Evolutionary conservation across 371 early-diverging fungal genomes (phyloP), one percentile per base, ranked within the genome.

Genomic region (Zopfochytrium polystomum): DNA sequence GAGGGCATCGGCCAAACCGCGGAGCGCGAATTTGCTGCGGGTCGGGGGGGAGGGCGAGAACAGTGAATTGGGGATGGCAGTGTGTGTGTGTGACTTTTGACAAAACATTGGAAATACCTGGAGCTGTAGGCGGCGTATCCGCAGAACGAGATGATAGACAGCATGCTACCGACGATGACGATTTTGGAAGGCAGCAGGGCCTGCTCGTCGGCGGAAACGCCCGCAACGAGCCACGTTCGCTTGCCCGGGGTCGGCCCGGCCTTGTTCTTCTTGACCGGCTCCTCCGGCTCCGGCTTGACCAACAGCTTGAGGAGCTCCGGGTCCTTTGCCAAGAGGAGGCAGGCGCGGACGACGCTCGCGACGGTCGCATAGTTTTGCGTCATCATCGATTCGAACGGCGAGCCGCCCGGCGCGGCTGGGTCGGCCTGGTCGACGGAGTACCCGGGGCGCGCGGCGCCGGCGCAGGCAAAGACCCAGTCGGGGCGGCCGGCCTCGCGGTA

Each of bases 81-180:
- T 34, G 5, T 38, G 66, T n/a, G n/a, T n/a, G n/a, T n/a, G n/a
- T 7, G 38, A 38, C 7, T 18, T 11, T 18, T 18, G 18, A 11
- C 38, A 38, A 11, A 38, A 18, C 38, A 11, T 7, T 11, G 11
- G 11, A 42, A 35, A 13, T 38, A 72, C 72, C 72, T 73, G 2
- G 70, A 71, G 29, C 60, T 30, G 56, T 78, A 78, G 0, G 59
- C 62, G 9, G 68, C 26, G 55, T 71, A 78, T 5, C 78, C 78
- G 29, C 60, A 51, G 20, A 78, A 61, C n/a, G 66, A 52, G 47
- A 73, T 44, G 13, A 62, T 38, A 13, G 68, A 65, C 22, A 58
- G n/a, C 20, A 71, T 46, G 50, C 65, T 64, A 6, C 72, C 74
- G 23, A 75, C 75, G 34, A 74, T 66, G 7, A 78, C 64, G 29